Conservation (phyloP, 2,329 filamentous ascomycete genomes). For the Metarhizium sp. region DNA sequence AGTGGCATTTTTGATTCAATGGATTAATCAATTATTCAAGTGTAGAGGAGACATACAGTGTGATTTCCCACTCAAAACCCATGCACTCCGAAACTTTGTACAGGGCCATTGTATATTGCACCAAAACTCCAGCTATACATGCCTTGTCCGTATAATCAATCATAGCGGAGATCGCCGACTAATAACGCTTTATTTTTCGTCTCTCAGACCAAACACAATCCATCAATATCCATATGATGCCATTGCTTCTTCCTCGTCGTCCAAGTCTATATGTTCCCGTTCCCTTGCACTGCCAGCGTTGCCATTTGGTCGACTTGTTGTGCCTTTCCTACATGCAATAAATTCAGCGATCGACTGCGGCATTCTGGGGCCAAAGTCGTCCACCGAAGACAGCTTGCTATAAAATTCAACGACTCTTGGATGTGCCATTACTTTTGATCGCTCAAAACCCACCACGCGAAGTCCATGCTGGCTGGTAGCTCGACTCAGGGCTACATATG, state of each 20-base stretch:
- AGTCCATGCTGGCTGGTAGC: constrained; percentile 81
- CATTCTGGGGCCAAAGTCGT: constrained; percentile 18
- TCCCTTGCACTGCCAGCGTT: constrained; percentile 8
- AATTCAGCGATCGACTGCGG: constrained; percentile 31
- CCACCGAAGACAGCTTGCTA: constrained; percentile 66
- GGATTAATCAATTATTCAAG: background rate
- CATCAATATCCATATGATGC: constrained; percentile 33
- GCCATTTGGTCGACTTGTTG: constrained; percentile 1
- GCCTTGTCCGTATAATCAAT: background rate
- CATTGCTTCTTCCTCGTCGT: constrained; percentile 42
- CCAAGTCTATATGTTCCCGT: constrained; percentile 21
- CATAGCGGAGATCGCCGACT: background rate
- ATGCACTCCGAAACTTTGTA: background rate
- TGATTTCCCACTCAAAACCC: background rate
- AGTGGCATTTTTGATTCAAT: background rate
- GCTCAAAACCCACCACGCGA: constrained; percentile 82
- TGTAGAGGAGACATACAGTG: background rate
- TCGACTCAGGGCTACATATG: constrained; percentile 91
- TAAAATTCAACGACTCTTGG: constrained; percentile 82
- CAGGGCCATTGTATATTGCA: background rate
- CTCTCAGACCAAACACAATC: background rate
- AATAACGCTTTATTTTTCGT: background rate
- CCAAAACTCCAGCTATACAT: background rate
- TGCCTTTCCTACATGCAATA: constrained; percentile 23
- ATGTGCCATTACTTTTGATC: constrained; percentile 88